phyloP scores from a whole-genome alignment of 2,329 filamentous ascomycete species.

The Corinectria fuckeliana region DNA sequence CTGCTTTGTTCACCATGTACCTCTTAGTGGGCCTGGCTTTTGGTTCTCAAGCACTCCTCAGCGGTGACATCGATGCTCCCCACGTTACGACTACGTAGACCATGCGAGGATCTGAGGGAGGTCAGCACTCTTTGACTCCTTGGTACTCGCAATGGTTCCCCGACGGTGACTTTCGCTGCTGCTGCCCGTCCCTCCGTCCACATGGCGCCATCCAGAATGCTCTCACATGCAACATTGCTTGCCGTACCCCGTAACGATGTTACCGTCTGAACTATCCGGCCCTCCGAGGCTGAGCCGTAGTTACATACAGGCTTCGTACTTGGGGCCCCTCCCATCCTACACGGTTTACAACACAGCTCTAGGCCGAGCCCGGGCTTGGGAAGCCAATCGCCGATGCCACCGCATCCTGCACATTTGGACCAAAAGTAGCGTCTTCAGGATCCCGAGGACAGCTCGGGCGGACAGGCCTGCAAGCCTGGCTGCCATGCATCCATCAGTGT shows the following conservation, averaged over 20 bases:
- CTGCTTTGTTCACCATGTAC: slow-evolving; percentile 16
- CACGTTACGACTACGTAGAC: too few relatives aligned
- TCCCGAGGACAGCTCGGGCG: slow-evolving; percentile 15
- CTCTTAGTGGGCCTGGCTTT: not conserved
- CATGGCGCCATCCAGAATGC: slow-evolving; percentile 11
- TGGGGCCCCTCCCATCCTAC: slow-evolving; percentile 6
- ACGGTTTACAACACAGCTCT: slow-evolving; percentile 16
- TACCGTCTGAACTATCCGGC: not conserved
- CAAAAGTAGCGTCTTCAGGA: slow-evolving; percentile 21
- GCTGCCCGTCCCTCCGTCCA: not conserved
- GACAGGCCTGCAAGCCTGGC: slow-evolving; percentile 14
- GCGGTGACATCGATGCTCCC: slow-evolving; percentile 14
- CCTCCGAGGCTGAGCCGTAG: slow-evolving; percentile 17
- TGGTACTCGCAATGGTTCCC: slow-evolving; percentile 16
- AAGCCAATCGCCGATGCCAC: slow-evolving; percentile 19
- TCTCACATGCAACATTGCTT: not conserved
- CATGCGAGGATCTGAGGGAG: slow-evolving; percentile 16
- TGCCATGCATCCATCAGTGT: slow-evolving; percentile 7
- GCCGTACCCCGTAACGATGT: slow-evolving; percentile 4
- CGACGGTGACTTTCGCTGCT: not conserved
- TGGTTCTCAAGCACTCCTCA: not conserved
- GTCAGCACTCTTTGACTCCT: slow-evolving; percentile 24
- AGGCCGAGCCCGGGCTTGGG: slow-evolving; percentile 9
- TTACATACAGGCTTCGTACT: too few relatives aligned
- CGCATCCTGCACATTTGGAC: slow-evolving; percentile 18